Base-by-base conservation (phyloP, 1,139 yeast species). In the Kurtzmaniella quercitrusa region DNA sequence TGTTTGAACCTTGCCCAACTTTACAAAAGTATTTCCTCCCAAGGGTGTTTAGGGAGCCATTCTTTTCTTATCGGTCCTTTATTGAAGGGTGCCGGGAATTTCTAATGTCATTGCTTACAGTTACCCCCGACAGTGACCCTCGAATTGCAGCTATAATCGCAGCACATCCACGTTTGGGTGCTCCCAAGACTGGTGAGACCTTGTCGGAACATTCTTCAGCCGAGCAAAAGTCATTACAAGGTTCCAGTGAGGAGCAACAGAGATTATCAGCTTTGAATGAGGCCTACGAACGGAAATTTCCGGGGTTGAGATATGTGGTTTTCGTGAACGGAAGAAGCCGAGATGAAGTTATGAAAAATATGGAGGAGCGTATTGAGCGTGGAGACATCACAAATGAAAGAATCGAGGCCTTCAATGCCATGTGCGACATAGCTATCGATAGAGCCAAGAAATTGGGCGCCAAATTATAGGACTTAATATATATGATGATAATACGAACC, bases 111-210 rank as follows among this genome's bases (percentile, higher is more conserved):
- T 61, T 71, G 26, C 59, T 76, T 16, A 40, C 47, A 44, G 43
- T 55, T 38, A 50, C 58, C 20, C 55, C 65, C 43, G 39, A 50
- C 47, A 47, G 59, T 48, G 47, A 71, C 33, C 64, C 66, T 1
- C 56, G 61, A 18, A 59, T 78, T 7, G 55, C 73, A 40, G 64
- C 73, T 38, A 83, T 84, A 44, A 76, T 89, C 16, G 82, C 88
- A 1, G 95, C 96, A 0, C 97, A 89, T 62, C 97, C 97, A n/a
- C 70, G 96, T 45, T 69, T 89, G 22, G 97, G 91, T 0, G 88
- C 72, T 49, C 81, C 76, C 33, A 71, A 62, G 59, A 50, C 55
- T 2, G 45, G 43, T 6, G 71, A 63, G 20, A 57, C 63, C 18
- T 64, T 84, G 28, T 84, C 94, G 7, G 67, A 63, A 3, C 93